Evolutionary conservation across 2,329 filamentous ascomycete species (phyloP), one percentile per base, ranked within the genome.

Genomic region (Penicillium sp.): DNA sequence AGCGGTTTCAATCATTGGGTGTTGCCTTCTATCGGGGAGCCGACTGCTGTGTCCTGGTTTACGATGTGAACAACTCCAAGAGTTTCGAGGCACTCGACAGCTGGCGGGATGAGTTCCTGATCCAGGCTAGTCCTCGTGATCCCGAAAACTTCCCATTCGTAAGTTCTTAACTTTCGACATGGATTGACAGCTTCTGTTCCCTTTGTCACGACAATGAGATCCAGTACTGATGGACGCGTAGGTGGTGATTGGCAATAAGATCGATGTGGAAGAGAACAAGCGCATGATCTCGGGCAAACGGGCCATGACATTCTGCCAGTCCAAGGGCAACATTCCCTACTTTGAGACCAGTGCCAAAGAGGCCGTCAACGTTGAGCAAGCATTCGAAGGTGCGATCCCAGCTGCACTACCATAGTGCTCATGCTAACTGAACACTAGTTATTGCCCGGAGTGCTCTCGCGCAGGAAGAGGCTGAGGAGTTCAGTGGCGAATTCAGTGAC

Each of bases 341-440:
- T 98, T 98, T 65, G 93, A 98, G 81, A 98, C 93, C 14, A 96
- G 90, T 72, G 93, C 93, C 51, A 98, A 98, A 77, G 93, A 98
- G 71, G 93, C 91, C 50, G 86, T 96, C 73, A 98, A 98, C 66
- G 93, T 98, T 35, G 93, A 98, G 72, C 89, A 87, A 66, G 85
- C 85, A 37, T 88, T 88, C 59, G 84, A 87, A 69, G 81, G 82
- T 84, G 67, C 50, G 72, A 42, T 20, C 10, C 18, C 39, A n/a
- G 31, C 16, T 20, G 34, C 18, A 23, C 42, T 14, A 14, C 22
- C 16, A n/a, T 27, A 11, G n/a, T 35, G 26, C 14, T 20, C 24
- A 28, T 32, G 40, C 55, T 60, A 32, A 55, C 47, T 26, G 1
- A 24, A 3, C n/a, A 40, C 24, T 56, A 95, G 93, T 96, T 39